Conservation (phyloP, 805 yeast species). For the Saccharomyces eubayanus region DNA sequence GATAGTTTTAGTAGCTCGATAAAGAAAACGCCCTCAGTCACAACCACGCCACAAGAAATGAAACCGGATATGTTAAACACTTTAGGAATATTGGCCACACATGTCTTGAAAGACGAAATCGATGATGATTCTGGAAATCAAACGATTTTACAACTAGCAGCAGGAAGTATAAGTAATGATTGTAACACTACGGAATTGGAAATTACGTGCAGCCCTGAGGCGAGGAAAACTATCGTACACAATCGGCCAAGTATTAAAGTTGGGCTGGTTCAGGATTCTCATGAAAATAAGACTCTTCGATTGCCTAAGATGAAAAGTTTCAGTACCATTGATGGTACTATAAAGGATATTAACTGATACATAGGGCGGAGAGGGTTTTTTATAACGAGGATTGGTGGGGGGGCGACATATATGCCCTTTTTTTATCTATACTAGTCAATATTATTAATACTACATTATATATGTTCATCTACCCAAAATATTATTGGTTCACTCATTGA, state of each 20-base stretch:
- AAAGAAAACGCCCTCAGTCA: slow-evolving; percentile 3
- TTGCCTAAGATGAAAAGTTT: slow-evolving; percentile 26
- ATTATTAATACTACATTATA: not conserved
- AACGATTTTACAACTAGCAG: not conserved
- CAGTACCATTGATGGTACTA: slow-evolving; percentile 20
- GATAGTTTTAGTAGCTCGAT: not conserved
- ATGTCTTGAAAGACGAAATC: slow-evolving; percentile 36
- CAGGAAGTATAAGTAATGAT: slow-evolving; percentile 6
- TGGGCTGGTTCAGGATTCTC: not conserved
- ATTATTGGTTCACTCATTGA: no score
- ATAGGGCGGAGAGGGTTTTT: not conserved
- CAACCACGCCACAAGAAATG: slow-evolving; percentile 4
- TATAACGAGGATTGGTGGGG: not conserved
- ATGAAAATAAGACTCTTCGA: not conserved
- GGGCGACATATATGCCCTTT: not conserved
- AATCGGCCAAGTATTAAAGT: not conserved
- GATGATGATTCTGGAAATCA: slow-evolving; percentile 12
- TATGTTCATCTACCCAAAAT: not conserved
- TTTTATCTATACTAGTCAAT: not conserved
- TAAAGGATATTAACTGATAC: slow-evolving; percentile 11
- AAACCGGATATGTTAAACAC: slow-evolving; percentile 37
- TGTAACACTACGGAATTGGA: slow-evolving; percentile 12
- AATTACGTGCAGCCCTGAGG: slow-evolving; percentile 1
- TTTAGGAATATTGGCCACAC: slow-evolving; percentile 47
- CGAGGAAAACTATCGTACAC: not conserved